Base-by-base conservation (phyloP, 2,329 filamentous ascomycete genomes). In the Pseudocercospora fuligena region DNA sequence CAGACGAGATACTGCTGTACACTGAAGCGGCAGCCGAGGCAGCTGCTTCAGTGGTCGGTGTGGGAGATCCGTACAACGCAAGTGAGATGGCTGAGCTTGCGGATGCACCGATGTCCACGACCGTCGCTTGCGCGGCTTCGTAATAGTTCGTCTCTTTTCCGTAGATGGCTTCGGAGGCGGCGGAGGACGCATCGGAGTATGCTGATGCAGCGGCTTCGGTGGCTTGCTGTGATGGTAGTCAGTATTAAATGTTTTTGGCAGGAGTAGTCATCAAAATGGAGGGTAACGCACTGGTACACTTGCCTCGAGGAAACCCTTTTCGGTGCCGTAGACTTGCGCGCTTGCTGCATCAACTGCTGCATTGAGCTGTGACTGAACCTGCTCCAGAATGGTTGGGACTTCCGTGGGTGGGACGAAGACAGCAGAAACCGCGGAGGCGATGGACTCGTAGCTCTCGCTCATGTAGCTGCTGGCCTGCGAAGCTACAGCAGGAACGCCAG, bases 271-370 rank as follows among this genome's bases (percentile, higher is more conserved):
- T 25, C 12, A 23, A 57, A 14, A 3, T 27, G 54, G 16, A 23
- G 54, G 54, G 29, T 40, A 16, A 57, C 54, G 54, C 54, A 57
- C 54, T 33, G 54, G 54, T 33, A 57, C 21, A 65, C 66, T 21
- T 60, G 68, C 69, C 72, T 88, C 87, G 29, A 82, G 79, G 2
- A 79, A 78, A 29, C 86, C 84, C 73, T 86, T 87, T 21, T 80
- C 77, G 1, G 84, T 84, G 49, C 87, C 87, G 70, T 89, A 89
- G 19, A 88, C 76, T 54, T 87, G 86, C 11, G 82, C 76, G 54
- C 84, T 87, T 1, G 86, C 88, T 51, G 86, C 87, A 54, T 86
- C 83, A 7, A 90, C 84, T n/a, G 85, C 87, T 23, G 84, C 80
- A 60, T 87, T 83, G 49, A 90, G 78, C 69, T 87, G 86, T 11